phyloP scores from a whole-genome alignment of 2,329 filamentous ascomycete genomes.

The Penicillium brevicompactum region DNA sequence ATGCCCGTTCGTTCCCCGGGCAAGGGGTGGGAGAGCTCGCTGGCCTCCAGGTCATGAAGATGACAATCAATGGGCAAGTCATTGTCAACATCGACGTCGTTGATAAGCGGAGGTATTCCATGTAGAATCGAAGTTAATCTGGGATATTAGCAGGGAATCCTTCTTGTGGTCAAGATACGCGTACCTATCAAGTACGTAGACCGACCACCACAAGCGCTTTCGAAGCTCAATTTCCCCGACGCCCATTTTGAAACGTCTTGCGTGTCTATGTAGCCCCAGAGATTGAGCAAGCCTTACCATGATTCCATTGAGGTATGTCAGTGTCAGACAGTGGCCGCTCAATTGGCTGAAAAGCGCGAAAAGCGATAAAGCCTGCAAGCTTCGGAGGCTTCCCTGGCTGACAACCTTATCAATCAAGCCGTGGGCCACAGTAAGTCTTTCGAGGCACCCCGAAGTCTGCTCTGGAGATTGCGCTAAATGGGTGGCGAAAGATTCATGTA shows the following conservation, averaged over 20 bases:
- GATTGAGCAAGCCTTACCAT: conserved; percentile 9
- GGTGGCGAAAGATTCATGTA: background rate
- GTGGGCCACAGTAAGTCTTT: background rate
- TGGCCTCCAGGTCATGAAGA: conserved; percentile 1
- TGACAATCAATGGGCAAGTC: conserved; percentile 10
- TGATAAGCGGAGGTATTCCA: conserved; percentile 8
- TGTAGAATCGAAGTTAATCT: background rate
- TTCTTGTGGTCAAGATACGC: background rate
- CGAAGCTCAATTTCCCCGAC: conserved; percentile 6
- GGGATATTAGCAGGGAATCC: background rate
- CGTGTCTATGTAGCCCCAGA: conserved; percentile 11
- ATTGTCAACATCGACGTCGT: conserved; percentile 10
- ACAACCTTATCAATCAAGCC: conserved; percentile 1
- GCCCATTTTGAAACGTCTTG: conserved; percentile 11
- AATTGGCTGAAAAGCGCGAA: conserved; percentile 7
- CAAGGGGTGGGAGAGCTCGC: conserved; percentile 4
- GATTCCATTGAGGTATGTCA: conserved; percentile 6
- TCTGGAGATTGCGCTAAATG: background rate
- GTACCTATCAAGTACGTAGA: conserved; percentile 11
- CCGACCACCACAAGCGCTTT: conserved; percentile 10
- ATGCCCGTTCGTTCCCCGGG: conserved; percentile 6
- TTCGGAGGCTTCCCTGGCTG: background rate
- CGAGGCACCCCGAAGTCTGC: background rate
- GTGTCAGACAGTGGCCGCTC: conserved; percentile 5
- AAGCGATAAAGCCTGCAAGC: conserved; percentile 8